These are phyloP conservation scores for Candida khao-thaluensis DNA, from an alignment of 805 yeast genomes.

Conservation along the genomic window DNA sequence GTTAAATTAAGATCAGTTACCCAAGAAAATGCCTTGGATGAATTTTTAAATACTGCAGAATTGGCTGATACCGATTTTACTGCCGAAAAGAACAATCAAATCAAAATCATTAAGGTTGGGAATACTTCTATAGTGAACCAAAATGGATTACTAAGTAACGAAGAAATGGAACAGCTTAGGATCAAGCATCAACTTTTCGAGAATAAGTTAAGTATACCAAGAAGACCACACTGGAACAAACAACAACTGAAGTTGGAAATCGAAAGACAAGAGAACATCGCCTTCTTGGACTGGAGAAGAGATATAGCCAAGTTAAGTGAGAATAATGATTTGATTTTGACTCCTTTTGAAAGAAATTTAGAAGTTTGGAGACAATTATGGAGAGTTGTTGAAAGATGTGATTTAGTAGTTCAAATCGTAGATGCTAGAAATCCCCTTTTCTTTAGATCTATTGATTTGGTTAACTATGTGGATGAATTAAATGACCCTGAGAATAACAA, in stretches of 20 bases:
- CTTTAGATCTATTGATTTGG: conserved; percentile 87
- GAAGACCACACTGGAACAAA: conserved; percentile 85
- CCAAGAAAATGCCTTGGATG: conserved; percentile 91
- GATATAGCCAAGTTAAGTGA: conserved; percentile 83
- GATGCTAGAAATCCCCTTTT: conserved; percentile 94
- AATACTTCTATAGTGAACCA: conserved; percentile 42
- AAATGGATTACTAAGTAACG: conserved; percentile 55
- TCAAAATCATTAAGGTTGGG: conserved; percentile 79
- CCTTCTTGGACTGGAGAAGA: conserved; percentile 94
- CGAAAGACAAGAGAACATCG: conserved; percentile 83
- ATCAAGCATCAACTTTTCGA: conserved; percentile 67
- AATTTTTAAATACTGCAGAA: conserved; percentile 91
- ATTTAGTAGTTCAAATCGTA: conserved; percentile 92
- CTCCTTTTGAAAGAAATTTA: conserved; percentile 95
- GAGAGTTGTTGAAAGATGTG: conserved; percentile 96
- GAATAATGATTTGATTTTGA: conserved; percentile 76
- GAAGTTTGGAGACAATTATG: conserved; percentile 98
- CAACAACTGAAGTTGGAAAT: conserved; percentile 71
- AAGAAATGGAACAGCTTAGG: conserved; percentile 61
- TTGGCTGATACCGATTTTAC: conserved; percentile 95
- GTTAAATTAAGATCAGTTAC: conserved; percentile 90
- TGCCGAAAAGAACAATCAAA: conserved; percentile 81
- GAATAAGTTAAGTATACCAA: conserved; percentile 76
- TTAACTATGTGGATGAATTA: conserved; percentile 73
- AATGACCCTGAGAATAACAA: conserved; percentile 46